phyloP scores from a whole-genome alignment of 129 eudicot genomes.

The Sambucus nigra region DNA sequence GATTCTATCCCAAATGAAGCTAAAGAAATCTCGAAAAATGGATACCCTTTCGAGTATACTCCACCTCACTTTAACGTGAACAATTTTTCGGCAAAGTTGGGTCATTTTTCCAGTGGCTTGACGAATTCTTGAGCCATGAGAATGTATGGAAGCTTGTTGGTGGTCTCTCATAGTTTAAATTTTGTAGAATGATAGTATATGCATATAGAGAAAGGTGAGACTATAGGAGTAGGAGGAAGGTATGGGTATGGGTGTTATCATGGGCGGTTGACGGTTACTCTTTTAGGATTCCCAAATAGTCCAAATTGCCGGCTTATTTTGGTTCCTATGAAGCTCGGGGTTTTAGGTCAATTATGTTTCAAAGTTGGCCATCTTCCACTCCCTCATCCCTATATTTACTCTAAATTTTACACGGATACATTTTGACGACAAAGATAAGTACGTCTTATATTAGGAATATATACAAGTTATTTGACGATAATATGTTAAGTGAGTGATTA shows the following conservation, averaged over 20 bases:
- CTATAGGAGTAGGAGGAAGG: too few relatives aligned
- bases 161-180: conserved; percentile 32
- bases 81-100: conserved; percentile 47
- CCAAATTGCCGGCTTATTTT: conserved; percentile 54
- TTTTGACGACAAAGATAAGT: too few relatives aligned
- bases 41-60: conserved; percentile 29
- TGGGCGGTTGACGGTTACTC: conserved; percentile 44
- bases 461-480: too few relatives aligned
- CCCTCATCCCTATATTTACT: too few relatives aligned
- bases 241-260: conserved; percentile 10
- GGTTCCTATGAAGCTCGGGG: conserved; percentile 10
- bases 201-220: too few relatives aligned
- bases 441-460: too few relatives aligned
- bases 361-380: too few relatives aligned
- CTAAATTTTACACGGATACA: too few relatives aligned
- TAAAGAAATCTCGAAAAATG: conserved; percentile 32
- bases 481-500: too few relatives aligned
- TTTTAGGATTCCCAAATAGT: conserved; percentile 13
- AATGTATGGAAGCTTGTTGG: conserved; percentile 20
- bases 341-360: conserved; percentile 13
- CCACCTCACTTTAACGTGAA: conserved; percentile 47
- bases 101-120: conserved; percentile 64
- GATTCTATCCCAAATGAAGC: conserved; percentile 52
- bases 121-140: conserved; percentile 36
- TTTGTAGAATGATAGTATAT: not conserved